Base-by-base conservation (phyloP, 768 basidiomycete species). In the Trametes sanguinea region DNA sequence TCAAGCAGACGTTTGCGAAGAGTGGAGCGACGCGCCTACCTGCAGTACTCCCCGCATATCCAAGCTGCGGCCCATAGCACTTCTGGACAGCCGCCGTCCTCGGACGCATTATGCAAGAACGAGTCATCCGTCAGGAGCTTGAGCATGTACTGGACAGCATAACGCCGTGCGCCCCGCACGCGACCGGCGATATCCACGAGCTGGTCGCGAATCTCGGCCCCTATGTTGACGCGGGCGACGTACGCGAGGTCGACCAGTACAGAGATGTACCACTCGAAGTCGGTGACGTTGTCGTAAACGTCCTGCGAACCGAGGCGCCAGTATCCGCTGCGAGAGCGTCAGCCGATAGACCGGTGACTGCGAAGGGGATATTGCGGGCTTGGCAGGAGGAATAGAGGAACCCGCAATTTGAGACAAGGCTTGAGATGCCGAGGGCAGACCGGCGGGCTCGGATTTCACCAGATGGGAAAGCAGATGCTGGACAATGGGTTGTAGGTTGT, bases 251-350 rank as follows among this genome's bases (percentile, higher is more conserved):
- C 95, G 48, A 98, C 84, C 32, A 98, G 85, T 7, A 95, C 94
- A 4, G 96, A 97, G 22, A 98, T 81, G 73, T 94, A 97, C 96
- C 97, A 99, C 71, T 98, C 93, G 71, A 98, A 98, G 75, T 98
- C 95, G 47, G 83, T 81, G 30, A 99, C 82, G 68, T 94, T 90
- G 54, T 88, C 87, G 72, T 96, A 98, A 22, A 88, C 90, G 40
- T 86, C 86, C 57, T 85, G 83, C 2, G 92, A 90, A 60, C 92
- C 89, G 67, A 98, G 91, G 91, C n/a, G 80, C 76, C n/a, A 98
- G 80, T 63, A 98, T 90, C 16, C 86, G 83, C 65, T 90, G 86
- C 8, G 92, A 83, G 35, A 98, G 83, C 45, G 87, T 84, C 22
- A 94, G 81, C 16, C 97, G 90, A 71, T 98, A 98, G 2, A 92